A percentile compares a stretch with the other conserved stretches of the same genome.
Conservation (phyloP, 108 stramenopile species). For the Halocafeteria seosinensis region DNA sequence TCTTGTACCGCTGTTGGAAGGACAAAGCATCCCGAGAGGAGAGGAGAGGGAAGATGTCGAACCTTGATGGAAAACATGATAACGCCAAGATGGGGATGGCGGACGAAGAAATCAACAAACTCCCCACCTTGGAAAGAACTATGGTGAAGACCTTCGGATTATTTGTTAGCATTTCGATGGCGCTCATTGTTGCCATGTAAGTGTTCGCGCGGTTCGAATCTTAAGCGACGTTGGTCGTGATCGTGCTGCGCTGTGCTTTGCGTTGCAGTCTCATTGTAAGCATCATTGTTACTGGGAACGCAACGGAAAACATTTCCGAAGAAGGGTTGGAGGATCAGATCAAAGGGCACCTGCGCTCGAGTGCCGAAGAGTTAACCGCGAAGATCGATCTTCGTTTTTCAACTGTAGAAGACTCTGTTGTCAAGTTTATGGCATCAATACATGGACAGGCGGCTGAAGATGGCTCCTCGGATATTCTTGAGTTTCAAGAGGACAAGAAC, state of each 20-base stretch:
- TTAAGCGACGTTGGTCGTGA: too few species aligned
- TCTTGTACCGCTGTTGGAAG: too few species aligned
- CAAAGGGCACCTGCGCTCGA: not conserved
- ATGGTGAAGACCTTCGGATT: not conserved
- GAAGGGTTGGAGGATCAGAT: not conserved
- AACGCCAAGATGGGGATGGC: too few species aligned
- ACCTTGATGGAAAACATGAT: too few species aligned
- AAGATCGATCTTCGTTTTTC: not conserved
- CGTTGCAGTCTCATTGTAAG: not conserved
- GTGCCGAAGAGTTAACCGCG: not conserved
- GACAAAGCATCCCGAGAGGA: too few species aligned
- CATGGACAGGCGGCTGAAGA: not conserved
- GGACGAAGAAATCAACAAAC: not conserved
- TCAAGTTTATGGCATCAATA: not conserved
- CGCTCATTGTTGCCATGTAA: not conserved
- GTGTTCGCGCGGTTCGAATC: too few species aligned
- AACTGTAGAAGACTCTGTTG: not conserved
- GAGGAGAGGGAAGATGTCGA: too few species aligned
- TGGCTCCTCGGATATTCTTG: too few species aligned
- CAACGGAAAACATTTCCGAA: not conserved
- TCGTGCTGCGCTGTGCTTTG: not conserved
- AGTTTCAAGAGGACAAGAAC: too few species aligned
- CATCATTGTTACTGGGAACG: not conserved
- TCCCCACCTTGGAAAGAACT: not conserved
- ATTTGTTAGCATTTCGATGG: not conserved